Evolutionary conservation across 495 filamentous ascomycete genomes (phyloP), one percentile per base, ranked within the genome.

Genomic region (Aspergillus bertholletiae): DNA sequence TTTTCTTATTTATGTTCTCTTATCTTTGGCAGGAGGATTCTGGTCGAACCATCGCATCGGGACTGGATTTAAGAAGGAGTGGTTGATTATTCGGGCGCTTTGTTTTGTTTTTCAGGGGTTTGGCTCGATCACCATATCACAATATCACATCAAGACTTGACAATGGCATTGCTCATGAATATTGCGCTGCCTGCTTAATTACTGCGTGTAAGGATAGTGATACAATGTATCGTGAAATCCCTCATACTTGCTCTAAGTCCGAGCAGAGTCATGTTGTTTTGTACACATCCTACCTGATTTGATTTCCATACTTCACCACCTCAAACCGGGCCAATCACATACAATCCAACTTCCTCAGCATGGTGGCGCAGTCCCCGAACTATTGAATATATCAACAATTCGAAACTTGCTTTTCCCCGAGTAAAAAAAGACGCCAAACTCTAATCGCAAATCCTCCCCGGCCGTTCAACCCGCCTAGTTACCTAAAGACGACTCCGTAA

Each of bases 11-110:
- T 34, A 41, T 8, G 18, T 37, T 41, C 47, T 49, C 28, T 46
- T 53, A 5, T 53, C 23, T 21, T 27, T 32, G 22, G 17, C 43
- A n/a, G 54, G 41, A 47, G 35, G 21, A 48, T 40, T 34, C 5
- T 39, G 40, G 41, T 32, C 24, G 21, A 51, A 51, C 24, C 21
- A 35, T 51, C 40, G 54, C 54, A 56, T 56, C 52, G 34, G 46
- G 37, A 28, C 39, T 43, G 54, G 49, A 45, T 58, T 58, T 35
- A 52, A 55, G 53, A 45, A 45, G 45, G 37, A 18, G 39, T 43
- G 17, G 21, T 18, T 43, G 5, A 43, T 46, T 35, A 17, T 57
- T 23, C n/a, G 18, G 48, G 28, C 54, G 54, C 54, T 46, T 20
- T 28, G 8, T 28, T 28, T 28, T 28, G 4, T 28, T 28, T 47